Conservation (phyloP, 257 asterid genomes). For the Cruciata laevipes region DNA sequence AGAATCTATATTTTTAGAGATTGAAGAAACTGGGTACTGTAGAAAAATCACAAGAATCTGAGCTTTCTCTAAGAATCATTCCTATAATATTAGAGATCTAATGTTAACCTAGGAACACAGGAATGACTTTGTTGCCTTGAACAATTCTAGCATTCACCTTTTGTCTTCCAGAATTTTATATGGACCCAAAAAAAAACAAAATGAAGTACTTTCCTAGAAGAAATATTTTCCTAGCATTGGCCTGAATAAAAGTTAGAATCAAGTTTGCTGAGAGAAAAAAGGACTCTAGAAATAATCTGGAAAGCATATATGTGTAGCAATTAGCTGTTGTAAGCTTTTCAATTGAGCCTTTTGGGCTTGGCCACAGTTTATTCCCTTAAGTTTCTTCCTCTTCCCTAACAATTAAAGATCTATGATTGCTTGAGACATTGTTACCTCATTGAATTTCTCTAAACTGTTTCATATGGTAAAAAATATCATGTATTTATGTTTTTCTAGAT, state of each 20-base stretch:
- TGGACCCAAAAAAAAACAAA: neutral
- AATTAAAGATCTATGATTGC: neutral
- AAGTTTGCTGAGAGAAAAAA: neutral
- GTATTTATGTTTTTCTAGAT: neutral
- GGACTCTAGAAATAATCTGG: too few relatives aligned
- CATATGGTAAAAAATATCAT: neutral
- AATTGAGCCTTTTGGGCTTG: neutral
- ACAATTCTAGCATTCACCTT: neutral
- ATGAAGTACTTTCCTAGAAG: neutral
- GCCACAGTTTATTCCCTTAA: neutral
- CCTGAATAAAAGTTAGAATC: neutral
- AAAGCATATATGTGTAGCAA: too few relatives aligned
- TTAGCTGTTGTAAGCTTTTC: neutral
- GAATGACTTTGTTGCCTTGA: neutral
- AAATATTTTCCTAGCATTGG: neutral
- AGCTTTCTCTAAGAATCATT: neutral
- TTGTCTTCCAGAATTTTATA: neutral
- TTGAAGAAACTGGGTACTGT: neutral
- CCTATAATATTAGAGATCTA: neutral
- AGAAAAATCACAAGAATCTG: neutral
- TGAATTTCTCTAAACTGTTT: neutral
- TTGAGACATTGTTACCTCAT: constrained; percentile 1
- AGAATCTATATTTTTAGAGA: neutral
- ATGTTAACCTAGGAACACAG: neutral
- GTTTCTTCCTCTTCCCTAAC: neutral